Percentiles rank a stretch among this genome's conserved stretches.
These are phyloP conservation scores for Agapanthus africanus DNA, from an alignment of 106 monocot species.

Conservation along the genomic window DNA sequence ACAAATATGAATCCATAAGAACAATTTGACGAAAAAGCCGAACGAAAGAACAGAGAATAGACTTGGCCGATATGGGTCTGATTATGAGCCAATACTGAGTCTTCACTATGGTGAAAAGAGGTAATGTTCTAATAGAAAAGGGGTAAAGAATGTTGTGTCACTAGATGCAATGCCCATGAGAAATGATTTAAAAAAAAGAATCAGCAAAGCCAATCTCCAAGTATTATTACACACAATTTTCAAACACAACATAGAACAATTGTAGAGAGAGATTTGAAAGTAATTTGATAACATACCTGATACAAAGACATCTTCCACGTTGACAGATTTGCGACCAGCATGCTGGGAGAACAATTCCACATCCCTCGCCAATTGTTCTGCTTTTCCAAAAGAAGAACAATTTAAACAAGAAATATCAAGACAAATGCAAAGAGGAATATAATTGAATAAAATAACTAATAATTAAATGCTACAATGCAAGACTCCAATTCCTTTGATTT, in stretches of 20 bases:
- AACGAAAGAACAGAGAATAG: not conserved
- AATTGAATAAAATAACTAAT: too few species aligned
- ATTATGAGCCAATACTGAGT: too few species aligned
- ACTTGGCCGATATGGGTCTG: not conserved
- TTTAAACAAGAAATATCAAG: not conserved
- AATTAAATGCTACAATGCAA: too few species aligned
- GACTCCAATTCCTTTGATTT: too few species aligned
- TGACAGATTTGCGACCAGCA: slow-evolving; percentile 79
- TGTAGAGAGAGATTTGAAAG: not conserved
- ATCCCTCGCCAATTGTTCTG: slow-evolving; percentile 77
- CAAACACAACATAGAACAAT: not conserved
- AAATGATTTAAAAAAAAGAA: too few species aligned
- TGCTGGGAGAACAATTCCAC: slow-evolving; percentile 75
- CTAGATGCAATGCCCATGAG: too few species aligned
- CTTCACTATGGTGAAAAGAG: not conserved
- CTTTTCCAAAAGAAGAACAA: slow-evolving; percentile 1
- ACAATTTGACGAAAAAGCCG: not conserved
- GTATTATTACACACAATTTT: not conserved
- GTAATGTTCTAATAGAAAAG: not conserved
- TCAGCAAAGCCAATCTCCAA: not conserved
- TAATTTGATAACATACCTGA: slow-evolving; percentile 30
- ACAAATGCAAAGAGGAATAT: not conserved
- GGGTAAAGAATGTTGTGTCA: too few species aligned
- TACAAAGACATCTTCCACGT: slow-evolving; percentile 84
- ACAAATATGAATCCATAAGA: not conserved